phyloP scores from a whole-genome alignment of 169 alveolate genomes.

The Cardiosporidium cionae region DNA sequence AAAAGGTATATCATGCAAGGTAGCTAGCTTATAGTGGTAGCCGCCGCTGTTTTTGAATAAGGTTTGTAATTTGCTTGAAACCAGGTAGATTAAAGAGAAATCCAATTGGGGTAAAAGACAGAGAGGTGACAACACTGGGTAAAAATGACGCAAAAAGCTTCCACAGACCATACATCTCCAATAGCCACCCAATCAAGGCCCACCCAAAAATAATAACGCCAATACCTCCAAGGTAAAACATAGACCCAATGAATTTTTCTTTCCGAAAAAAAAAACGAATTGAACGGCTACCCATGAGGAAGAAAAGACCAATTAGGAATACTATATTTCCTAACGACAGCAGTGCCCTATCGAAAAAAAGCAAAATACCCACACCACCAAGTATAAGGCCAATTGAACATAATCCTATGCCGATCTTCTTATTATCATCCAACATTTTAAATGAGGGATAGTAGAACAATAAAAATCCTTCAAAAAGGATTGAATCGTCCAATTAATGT shows the following conservation, averaged over 20 bases:
- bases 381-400: constrained; percentile 34
- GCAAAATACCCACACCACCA: constrained; percentile 24
- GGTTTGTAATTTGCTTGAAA: constrained; percentile 26
- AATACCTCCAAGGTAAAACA: constrained; percentile 25
- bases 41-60: constrained; percentile 6
- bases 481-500: too few relatives aligned
- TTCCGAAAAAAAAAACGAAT: constrained; percentile 26
- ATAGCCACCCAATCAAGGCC: constrained; percentile 26
- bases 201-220: constrained; percentile 28
- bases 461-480: too few relatives aligned
- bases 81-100: constrained; percentile 28
- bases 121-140: constrained; percentile 30
- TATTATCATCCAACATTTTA: constrained; percentile 26
- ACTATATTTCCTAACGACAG: constrained; percentile 36
- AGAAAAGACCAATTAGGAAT: constrained; percentile 28
- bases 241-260: constrained; percentile 31
- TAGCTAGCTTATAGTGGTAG: not conserved
- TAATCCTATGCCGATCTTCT: constrained; percentile 43
- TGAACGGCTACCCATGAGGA: constrained; percentile 34
- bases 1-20: too few relatives aligned
- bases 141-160: constrained; percentile 35
- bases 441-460: too few relatives aligned
- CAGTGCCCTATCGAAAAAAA: constrained; percentile 36
- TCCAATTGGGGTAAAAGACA: constrained; percentile 28
- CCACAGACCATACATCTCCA: constrained; percentile 35